phyloP scores from a whole-genome alignment of 2,329 filamentous ascomycete genomes.

The Metarhizium sp. region DNA sequence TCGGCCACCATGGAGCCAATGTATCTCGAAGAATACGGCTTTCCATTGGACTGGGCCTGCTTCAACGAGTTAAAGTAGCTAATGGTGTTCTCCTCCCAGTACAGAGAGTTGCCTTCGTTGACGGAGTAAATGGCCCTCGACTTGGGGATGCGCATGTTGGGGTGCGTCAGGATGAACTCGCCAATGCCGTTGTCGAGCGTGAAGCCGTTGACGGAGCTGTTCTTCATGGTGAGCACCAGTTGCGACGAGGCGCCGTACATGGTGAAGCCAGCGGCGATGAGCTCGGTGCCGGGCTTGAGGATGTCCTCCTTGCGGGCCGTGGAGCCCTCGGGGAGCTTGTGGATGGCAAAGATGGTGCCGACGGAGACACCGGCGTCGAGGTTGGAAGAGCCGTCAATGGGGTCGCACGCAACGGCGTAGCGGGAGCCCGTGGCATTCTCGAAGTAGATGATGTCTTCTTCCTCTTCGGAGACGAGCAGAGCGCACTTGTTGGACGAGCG shows the following conservation, averaged over 20 bases:
- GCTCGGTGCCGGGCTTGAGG: conserved; percentile 78
- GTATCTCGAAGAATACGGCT: conserved; percentile 91
- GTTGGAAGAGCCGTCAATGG: conserved; percentile 96
- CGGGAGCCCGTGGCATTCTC: conserved; percentile 64
- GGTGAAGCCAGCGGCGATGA: conserved; percentile 94
- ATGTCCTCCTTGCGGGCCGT: conserved; percentile 75
- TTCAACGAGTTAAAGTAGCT: conserved; percentile 87
- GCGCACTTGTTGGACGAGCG: conserved; percentile 82
- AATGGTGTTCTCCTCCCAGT: conserved; percentile 86
- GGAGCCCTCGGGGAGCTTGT: conserved; percentile 74
- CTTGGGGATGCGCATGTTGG: conserved; percentile 80
- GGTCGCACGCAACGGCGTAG: conserved; percentile 94
- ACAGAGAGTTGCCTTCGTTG: conserved; percentile 96
- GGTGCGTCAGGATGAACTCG: conserved; percentile 98
- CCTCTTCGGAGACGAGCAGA: conserved; percentile 93
- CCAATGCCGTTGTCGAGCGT: conserved; percentile 93
- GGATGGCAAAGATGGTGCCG: conserved; percentile 92
- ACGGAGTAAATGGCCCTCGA: conserved; percentile 86
- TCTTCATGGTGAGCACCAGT: conserved; percentile 94
- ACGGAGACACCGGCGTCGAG: conserved; percentile 95
- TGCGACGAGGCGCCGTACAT: conserved; percentile 98
- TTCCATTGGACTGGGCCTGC: conserved; percentile 60
- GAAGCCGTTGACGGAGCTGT: conserved; percentile 89
- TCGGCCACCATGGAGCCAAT: conserved; percentile 98
- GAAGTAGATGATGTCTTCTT: conserved; percentile 88